Base-by-base conservation (phyloP, 257 asterid genomes). In the Echites panduratus region DNA sequence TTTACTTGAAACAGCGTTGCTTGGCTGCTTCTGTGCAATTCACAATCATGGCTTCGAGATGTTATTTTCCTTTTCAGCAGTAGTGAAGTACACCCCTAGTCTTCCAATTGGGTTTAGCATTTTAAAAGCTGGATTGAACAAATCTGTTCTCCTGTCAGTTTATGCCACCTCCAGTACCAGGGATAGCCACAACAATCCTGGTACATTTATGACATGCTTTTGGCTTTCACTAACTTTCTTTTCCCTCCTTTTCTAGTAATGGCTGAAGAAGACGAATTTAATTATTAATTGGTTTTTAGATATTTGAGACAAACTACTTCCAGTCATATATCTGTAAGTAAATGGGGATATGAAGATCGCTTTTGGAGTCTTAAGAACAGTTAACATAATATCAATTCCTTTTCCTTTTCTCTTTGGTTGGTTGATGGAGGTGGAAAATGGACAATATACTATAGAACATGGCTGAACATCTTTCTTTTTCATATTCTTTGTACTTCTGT, bases 71-170 rank as follows among this genome's bases (percentile, higher is more conserved):
- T 92, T 95, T 77, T 92, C 99, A 83, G 93, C 94, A 41, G 84
- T 92, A 77, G 93, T 92, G 71, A 96, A 84, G 87, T 91, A 87
- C 79, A 85, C 95, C 20, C 97, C 97, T 50, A 85, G 80, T 79
- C 96, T 82, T 78, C 99, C 99, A 35, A 70, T 92, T 80, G 99
- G 99, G 81, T 95, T 95, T 87, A 85, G 98, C 91, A 92, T 95
- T 75, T 84, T 95, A 79, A 92, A 85, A 84, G 99, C 98, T 77
- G 99, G 99, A 76, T 75, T 95, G 83, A 95, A 90, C 90, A 95
- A 95, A 83, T 95, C 99, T 40, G 98, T 95, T 87, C 95, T 95
- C 71, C 75, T 95, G 86, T 92, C 99, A 16, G 95, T 95, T 81
- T 95, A 95, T 83, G 89, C 97, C 71, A 84, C 99, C 81, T 86